Evolutionary conservation across 148 eudicot species (phyloP), one percentile per base, ranked within the genome.

Genomic region (Euryodendron excelsum): DNA sequence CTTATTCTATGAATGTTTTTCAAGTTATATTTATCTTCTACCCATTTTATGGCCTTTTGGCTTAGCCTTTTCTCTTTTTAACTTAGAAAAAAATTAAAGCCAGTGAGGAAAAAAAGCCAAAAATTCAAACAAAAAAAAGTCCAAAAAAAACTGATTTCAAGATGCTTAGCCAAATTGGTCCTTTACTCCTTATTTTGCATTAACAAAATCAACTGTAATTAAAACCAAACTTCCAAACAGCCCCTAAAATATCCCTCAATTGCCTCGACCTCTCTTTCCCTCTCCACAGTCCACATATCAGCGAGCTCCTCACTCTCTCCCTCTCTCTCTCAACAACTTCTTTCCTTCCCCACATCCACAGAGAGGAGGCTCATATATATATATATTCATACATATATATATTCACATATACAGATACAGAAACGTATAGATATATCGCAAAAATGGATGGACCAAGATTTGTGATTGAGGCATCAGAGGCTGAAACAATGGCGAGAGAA

Each of bases 381-480:
- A 58, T n/a, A 41, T 25, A 28, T 1, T 17, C 31, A 47, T 8
- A 39, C 71, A 14, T 3, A 23, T n/a, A 39, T 20, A 28, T 33
- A 48, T 1, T 12, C 25, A 39, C 7, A 47, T 36, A 53, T 65
- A 53, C n/a, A 60, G 0, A 27, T 20, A 15, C 5, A 27, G 4
- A 69, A 23, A 67, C 41, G 41, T 68, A 68, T 39, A 34, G 21
- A 63, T 21, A 65, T 36, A 33, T 67, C 58, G 6, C 34, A 66
- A 83, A 55, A 76, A 90, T 90, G 93, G 86, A 86, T 48, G 82
- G 74, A 63, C 82, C 80, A 69, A 87, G 87, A 84, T 91, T 91
- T 27, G 82, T 93, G 69, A 80, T 93, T 0, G 61, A 71, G 33
- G 81, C 94, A 20, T 14, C 81, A 0, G 97, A 87, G 73, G 98